Base-by-base conservation (phyloP, 2,329 filamentous ascomycete species). In the Aspergillus fumigatus region DNA sequence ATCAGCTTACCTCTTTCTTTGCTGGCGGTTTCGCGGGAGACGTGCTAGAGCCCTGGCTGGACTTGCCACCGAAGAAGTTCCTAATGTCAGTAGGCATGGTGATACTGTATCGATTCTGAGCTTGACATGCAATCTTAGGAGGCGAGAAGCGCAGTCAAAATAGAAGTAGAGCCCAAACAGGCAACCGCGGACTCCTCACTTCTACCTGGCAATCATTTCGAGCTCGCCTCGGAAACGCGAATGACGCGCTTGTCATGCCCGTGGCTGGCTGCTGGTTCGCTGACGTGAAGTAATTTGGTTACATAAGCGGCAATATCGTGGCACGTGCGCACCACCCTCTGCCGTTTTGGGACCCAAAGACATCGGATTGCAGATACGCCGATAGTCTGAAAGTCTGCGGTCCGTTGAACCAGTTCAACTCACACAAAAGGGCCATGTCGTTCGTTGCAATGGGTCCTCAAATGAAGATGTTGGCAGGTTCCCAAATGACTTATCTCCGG, bases 31-130 rank as follows among this genome's bases (percentile, higher is more conserved):
- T 77, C 62, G 74, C 72, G 59, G 67, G 67, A 61, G 74, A 74
- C 58, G 82, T 80, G 50, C 80, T 75, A 17, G 82, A 77, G 48
- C 81, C 77, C 65, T 82, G 79, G 61, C 83, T 81, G 52, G 85
- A 84, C 73, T 92, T 92, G 59, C 88, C 85, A 54, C 88, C 86
- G 78, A 97, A 97, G 76, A 97, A 97, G 66, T 82, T 91, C 69
- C 92, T 84, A 68, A 97, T 97, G 75, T 97, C 93, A 61, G 81
- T 70, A 53, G 92, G 85, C 92, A 96, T 96, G 60, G 51, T 68
- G 51, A 47, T 17, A 52, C 4, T 50, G 54, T 49, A 43, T 29
- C 26, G 40, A 43, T 25, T 29, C 26, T 6, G 25, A 54, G 32
- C 57, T 60, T 56, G 43, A n/a, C 47, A 40, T 40, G 25, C 29